Base-by-base conservation (phyloP, 768 basidiomycete species). In the Stropharia rugosoannulata region DNA sequence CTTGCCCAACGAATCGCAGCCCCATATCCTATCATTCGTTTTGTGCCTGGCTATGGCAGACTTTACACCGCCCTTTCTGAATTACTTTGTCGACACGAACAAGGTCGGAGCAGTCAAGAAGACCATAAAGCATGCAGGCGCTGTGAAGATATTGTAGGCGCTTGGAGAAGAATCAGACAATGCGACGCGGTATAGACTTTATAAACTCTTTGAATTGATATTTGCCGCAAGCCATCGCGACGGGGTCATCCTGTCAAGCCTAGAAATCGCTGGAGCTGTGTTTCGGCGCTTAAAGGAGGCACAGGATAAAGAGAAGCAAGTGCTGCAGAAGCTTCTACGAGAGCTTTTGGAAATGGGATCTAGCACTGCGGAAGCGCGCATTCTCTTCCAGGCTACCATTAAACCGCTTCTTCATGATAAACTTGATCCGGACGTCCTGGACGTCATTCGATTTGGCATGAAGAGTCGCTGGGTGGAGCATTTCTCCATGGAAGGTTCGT, bases 381-480 rank as follows among this genome's bases (percentile, higher is more conserved):
- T 66, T 10, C 79, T 93, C 38, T 84, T 94, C 52, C 83, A 86
- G 60, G 75, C 73, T 25, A 77, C 78, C 0, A 73, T 87, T 3
- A 74, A 81, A 49, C 74, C 73, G 5, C 72, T 68, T 39, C 73
- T 70, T 1, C 76, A 81, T 51, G 77, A 79, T 12, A 74, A 71
- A 0, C 66, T 91, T 22, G 83, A 91, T 58, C 65, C 71, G 5
- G 88, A 89, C 45, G 76, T 90, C 36, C 66, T 93, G 42, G 90
- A 90, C 42, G 69, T 91, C 25, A 76, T 93, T 51, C 81, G 87
- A 6, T 77, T 80, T 44, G 84, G 83, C 2, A 85, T 90, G 78
- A 87, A 83, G 67, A 84, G 84, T 38, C 79, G 84, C 35, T 93
- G 91, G 92, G 83, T 88, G 0, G 81, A 85, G 54, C 91, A 93